These are phyloP conservation scores for Psidium friedrichsthalianum DNA, from an alignment of 345 rosid genomes.

Conservation along the genomic window DNA sequence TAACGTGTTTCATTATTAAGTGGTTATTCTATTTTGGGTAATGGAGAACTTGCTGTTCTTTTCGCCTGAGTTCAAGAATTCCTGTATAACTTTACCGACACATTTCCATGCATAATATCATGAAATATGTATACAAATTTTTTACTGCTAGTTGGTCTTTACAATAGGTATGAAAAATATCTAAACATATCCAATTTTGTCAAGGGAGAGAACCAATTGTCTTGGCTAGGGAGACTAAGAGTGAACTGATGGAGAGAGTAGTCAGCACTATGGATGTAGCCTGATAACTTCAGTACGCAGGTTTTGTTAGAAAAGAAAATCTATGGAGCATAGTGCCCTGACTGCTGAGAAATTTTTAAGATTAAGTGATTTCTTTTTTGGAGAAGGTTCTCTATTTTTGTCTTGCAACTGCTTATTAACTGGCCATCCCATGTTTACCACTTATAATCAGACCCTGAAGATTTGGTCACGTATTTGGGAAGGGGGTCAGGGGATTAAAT, in stretches of 20 bases:
- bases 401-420: neutral
- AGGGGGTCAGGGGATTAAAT: neutral
- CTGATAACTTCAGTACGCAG: neutral
- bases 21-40: too few species aligned
- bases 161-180: neutral
- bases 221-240: neutral
- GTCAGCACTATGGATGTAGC: neutral
- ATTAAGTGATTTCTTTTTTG: accelerated
- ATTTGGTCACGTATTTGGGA: neutral
- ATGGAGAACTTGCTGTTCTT: neutral
- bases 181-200: neutral
- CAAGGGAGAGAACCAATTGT: neutral
- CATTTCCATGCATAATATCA: neutral
- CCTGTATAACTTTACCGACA: neutral
- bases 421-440: neutral
- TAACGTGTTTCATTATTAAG: neutral
- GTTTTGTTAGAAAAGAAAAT: neutral
- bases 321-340: neutral
- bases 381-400: neutral
- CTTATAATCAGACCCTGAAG: neutral
- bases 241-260: neutral
- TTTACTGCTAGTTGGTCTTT: neutral
- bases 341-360: neutral
- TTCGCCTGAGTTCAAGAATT: neutral
- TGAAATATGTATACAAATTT: neutral